Conservation (phyloP, 2,329 filamentous ascomycete species). For the Scortechinia acanthostroma region DNA sequence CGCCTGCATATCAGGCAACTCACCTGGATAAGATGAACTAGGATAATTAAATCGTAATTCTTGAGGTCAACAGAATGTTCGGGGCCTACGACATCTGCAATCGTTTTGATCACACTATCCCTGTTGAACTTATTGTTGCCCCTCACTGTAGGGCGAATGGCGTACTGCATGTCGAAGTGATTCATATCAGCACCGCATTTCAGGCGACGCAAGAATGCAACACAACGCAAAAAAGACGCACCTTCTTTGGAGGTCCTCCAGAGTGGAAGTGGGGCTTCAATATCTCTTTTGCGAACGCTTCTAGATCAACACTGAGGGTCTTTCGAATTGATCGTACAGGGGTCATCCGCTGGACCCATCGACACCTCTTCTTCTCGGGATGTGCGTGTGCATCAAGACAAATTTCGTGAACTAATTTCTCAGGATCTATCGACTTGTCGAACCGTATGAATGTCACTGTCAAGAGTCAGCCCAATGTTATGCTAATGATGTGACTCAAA, state of each 20-base stretch:
- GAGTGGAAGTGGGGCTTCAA: slow-evolving; percentile 51
- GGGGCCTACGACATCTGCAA: slow-evolving; percentile 47
- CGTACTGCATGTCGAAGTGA: slow-evolving; percentile 42
- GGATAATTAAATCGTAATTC: slow-evolving; percentile 49
- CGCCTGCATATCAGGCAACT: too few species aligned
- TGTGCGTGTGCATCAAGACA: slow-evolving; percentile 44
- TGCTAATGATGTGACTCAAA: too few species aligned
- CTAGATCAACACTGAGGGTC: slow-evolving; percentile 45
- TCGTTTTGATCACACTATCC: slow-evolving; percentile 48
- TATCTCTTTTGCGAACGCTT: slow-evolving; percentile 44
- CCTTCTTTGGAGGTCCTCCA: slow-evolving; percentile 39
- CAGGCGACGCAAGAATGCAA: slow-evolving; percentile 1
- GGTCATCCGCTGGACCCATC: slow-evolving; percentile 51
- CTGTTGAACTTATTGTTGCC: slow-evolving; percentile 48
- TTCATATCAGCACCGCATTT: too few species aligned
- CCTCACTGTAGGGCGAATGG: slow-evolving; percentile 52
- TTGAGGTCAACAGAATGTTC: slow-evolving; percentile 52
- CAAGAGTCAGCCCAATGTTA: background rate
- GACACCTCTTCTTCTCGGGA: slow-evolving; percentile 39
- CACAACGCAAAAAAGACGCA: slow-evolving; percentile 16
- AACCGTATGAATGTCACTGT: slow-evolving; percentile 51
- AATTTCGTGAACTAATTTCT: slow-evolving; percentile 47
- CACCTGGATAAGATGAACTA: slow-evolving; percentile 57
- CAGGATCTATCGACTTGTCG: slow-evolving; percentile 46
- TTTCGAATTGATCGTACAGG: slow-evolving; percentile 50